Evolutionary conservation across 2,329 filamentous ascomycete species (phyloP).

Genomic region (Trichoderma sp.): DNA sequence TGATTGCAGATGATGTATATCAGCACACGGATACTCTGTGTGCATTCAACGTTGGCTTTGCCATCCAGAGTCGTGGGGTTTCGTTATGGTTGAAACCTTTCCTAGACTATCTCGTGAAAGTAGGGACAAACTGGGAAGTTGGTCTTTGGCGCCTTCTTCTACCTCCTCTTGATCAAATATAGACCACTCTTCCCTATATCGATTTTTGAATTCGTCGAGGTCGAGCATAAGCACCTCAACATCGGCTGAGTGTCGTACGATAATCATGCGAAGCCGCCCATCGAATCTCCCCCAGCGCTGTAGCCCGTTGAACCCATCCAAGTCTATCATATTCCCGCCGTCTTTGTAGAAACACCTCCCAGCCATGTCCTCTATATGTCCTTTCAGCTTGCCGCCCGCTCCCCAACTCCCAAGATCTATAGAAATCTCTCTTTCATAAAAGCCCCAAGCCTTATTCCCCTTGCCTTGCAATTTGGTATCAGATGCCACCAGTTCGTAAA

Average conservation of each 20-base stretch:
- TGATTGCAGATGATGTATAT: too few species aligned
- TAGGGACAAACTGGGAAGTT: too few species aligned
- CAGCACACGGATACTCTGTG: too few species aligned
- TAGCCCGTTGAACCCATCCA: not conserved
- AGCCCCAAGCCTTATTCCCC: not conserved
- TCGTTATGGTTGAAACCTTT: too few species aligned
- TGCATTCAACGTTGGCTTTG: too few species aligned
- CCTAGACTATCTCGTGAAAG: too few species aligned
- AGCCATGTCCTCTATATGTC: conserved; percentile 12
- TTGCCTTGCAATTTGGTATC: conserved; percentile 17
- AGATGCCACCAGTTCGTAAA: conserved; percentile 7
- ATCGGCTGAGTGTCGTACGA: conserved; percentile 19
- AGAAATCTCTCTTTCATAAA: not conserved
- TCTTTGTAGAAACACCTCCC: not conserved
- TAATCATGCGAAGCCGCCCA: not conserved
- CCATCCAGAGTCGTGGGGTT: too few species aligned
- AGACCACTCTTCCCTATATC: too few species aligned
- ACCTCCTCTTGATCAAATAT: too few species aligned
- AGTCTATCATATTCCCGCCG: not conserved
- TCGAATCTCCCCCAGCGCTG: not conserved
- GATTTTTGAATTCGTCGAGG: too few species aligned
- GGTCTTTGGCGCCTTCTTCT: too few species aligned
- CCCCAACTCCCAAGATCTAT: not conserved
- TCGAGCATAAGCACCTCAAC: not conserved
- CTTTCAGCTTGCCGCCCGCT: not conserved